A percentile compares a stretch with the other conserved stretches of the same genome.
phyloP scores from a whole-genome alignment of 192 early-diverging fungal genomes.

The Coemansia sp. region DNA sequence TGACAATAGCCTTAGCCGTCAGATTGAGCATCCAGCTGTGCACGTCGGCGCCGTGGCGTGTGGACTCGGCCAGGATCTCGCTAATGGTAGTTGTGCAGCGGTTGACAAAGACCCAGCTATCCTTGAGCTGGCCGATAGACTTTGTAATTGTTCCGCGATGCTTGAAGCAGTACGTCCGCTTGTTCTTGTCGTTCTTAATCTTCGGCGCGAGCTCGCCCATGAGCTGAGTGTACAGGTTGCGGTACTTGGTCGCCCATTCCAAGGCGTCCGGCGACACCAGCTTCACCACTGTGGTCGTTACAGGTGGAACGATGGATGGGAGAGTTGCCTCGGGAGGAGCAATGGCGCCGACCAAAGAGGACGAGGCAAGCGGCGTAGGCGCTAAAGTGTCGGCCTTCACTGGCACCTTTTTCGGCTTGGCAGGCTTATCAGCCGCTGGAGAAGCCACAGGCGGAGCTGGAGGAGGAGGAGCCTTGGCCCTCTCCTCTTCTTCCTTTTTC shows the following conservation, averaged over 20 bases:
- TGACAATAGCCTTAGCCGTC: constrained; percentile 41
- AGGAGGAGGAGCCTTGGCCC: constrained; percentile 10
- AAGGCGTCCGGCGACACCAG: constrained; percentile 13
- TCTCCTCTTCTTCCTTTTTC: constrained; percentile 8
- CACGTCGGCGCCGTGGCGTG: constrained; percentile 13
- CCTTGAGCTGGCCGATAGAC: constrained; percentile 48
- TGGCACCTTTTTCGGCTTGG: background rate
- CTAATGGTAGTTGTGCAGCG: constrained; percentile 21
- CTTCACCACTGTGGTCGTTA: background rate
- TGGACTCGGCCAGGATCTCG: constrained; percentile 12
- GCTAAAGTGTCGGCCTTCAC: too few relatives aligned
- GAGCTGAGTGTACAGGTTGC: constrained; percentile 23
- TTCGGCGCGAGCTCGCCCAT: constrained; percentile 20
- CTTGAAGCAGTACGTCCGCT: constrained; percentile 31
- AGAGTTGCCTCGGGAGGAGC: background rate
- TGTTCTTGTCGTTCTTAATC: constrained; percentile 12
- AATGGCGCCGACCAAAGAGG: background rate
- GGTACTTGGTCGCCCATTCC: constrained; percentile 39
- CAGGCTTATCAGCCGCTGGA: background rate
- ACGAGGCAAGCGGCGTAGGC: background rate
- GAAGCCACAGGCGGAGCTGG: background rate
- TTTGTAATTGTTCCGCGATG: constrained; percentile 36
- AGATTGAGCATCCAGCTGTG: constrained; percentile 46
- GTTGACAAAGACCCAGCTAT: constrained; percentile 35
- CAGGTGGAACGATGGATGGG: background rate